phyloP scores from a whole-genome alignment of 257 asterid species.

The Cordia subcordata region DNA sequence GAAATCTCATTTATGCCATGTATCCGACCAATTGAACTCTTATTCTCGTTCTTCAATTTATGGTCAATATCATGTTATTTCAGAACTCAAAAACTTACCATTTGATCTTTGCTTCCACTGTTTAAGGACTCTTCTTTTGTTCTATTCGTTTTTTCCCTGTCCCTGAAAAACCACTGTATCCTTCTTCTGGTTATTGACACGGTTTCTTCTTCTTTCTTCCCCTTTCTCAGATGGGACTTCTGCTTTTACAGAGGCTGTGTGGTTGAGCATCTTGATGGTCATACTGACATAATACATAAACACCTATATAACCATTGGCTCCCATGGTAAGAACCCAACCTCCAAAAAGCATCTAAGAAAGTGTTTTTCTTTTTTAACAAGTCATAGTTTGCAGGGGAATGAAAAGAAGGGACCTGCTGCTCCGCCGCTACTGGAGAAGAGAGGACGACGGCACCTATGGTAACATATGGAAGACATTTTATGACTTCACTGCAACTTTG shows the following conservation, averaged over 20 bases:
- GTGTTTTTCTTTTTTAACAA: constrained; percentile 14
- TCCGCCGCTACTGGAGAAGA: constrained; percentile 94
- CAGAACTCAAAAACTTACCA: no score
- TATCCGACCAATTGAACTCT: no score
- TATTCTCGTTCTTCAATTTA: no score
- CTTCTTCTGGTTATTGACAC: not conserved
- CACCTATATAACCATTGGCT: constrained; percentile 77
- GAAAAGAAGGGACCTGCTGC: constrained; percentile 77
- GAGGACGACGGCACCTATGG: constrained; percentile 97
- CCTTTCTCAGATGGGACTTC: constrained; percentile 83
- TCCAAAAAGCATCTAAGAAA: constrained; percentile 6
- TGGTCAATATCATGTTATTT: no score
- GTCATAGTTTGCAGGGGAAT: constrained; percentile 51
- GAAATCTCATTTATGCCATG: no score
- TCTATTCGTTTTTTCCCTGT: no score
- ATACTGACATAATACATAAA: constrained; percentile 77
- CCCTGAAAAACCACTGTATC: no score
- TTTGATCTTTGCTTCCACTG: no score
- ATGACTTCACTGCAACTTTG: not conserved
- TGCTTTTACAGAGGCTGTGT: constrained; percentile 66
- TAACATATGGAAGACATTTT: constrained; percentile 12
- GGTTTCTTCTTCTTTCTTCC: not conserved
- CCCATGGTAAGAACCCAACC: constrained; percentile 57
- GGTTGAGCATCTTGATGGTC: constrained; percentile 90
- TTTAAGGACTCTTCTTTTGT: no score